These are phyloP conservation scores for Schizosaccharomyces lindneri DNA, from an alignment of 805 yeast genomes.

Conservation along the genomic window DNA sequence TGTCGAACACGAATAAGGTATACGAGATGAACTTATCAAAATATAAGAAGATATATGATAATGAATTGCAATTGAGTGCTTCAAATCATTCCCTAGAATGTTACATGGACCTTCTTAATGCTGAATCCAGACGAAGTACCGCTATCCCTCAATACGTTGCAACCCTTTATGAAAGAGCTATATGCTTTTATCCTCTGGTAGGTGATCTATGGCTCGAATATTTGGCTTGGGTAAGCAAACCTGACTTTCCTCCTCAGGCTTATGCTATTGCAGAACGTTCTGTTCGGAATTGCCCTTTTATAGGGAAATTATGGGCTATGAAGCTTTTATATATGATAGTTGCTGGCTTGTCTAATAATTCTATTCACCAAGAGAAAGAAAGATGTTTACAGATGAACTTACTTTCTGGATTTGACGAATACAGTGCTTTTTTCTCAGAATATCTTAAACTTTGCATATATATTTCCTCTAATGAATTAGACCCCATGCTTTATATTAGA, in stretches of 20 bases:
- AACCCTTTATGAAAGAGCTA: conserved; percentile 12
- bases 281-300: conserved; percentile 9
- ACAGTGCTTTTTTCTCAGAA: conserved; percentile 3
- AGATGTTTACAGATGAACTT: conserved; percentile 5
- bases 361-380: conserved; percentile 3
- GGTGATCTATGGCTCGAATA: conserved; percentile 13
- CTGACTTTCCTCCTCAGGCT: conserved; percentile 1
- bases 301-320: conserved; percentile 11
- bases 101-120: conserved; percentile 11
- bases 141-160: conserved; percentile 5
- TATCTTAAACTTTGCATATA: conserved; percentile 6
- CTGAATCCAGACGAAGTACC: conserved; percentile 9
- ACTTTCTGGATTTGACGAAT: conserved; percentile 4
- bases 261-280: conserved; percentile 7
- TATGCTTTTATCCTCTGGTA: conserved; percentile 4
- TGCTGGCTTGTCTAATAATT: neutral
- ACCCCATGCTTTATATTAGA: neutral
- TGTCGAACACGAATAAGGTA: conserved; percentile 10
- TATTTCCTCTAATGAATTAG: conserved; percentile 1
- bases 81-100: conserved; percentile 1
- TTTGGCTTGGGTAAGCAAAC: conserved; percentile 9
- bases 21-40: conserved; percentile 5
- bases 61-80: conserved; percentile 6
- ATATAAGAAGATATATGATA: conserved; percentile 4
- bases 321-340: conserved; percentile 6